Conservation (phyloP, 306 rosid genomes). For the Nissolia schottii region DNA sequence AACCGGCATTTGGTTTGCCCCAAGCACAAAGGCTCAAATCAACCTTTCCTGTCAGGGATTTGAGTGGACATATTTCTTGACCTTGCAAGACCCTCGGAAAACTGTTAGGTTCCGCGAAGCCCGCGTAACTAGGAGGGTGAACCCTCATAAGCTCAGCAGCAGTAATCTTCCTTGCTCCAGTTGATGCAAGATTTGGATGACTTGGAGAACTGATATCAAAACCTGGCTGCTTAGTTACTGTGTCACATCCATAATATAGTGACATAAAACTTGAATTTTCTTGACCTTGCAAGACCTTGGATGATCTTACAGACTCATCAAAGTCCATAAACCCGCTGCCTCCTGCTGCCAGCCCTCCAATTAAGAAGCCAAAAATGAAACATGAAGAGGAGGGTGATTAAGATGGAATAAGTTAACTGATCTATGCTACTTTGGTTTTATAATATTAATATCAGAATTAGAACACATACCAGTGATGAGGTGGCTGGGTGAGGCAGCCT, state of each 20-base stretch:
- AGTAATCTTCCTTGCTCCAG: constrained; percentile 42
- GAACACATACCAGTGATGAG: constrained; percentile 52
- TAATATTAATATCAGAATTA: constrained; percentile 8
- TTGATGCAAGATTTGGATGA: constrained; percentile 50
- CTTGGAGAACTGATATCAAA: constrained; percentile 58
- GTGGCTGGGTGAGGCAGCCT: constrained; percentile 45
- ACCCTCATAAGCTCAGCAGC: constrained; percentile 64
- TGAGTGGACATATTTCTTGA: constrained; percentile 91
- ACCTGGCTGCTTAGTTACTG: constrained; percentile 59
- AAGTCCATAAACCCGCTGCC: constrained; percentile 80
- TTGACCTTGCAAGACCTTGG: constrained; percentile 99
- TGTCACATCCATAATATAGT: constrained; percentile 69
- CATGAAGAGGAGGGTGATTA: constrained; percentile 4
- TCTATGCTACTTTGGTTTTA: background rate
- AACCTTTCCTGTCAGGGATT: constrained; percentile 60
- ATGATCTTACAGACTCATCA: constrained; percentile 82
- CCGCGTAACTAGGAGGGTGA: constrained; percentile 56
- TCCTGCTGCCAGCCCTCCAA: constrained; percentile 41
- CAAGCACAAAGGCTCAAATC: constrained; percentile 57
- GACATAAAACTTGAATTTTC: constrained; percentile 87
- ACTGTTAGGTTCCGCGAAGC: constrained; percentile 67
- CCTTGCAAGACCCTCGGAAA: constrained; percentile 98
- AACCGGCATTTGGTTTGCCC: constrained; percentile 53
- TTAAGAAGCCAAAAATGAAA: background rate
- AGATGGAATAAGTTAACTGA: background rate